Conservation (phyloP, 1,139 yeast species). For the Candida sojae region DNA sequence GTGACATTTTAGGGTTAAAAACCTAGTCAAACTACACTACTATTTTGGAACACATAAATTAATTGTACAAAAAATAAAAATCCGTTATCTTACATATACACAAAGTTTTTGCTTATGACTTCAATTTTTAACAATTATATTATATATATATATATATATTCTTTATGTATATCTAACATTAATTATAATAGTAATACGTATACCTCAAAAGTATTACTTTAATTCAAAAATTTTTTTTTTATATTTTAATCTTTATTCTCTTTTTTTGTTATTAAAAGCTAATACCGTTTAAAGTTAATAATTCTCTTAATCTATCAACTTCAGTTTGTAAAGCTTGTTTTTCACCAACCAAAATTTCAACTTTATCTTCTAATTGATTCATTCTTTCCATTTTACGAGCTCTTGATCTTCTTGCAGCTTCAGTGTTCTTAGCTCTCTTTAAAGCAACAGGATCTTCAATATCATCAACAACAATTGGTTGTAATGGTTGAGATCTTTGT, state of each 20-base stretch:
- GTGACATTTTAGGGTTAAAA: not conserved
- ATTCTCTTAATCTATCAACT: constrained; percentile 53
- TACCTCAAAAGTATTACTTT: too few relatives aligned
- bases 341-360: constrained; percentile 59
- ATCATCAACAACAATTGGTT: constrained; percentile 61
- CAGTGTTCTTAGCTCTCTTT: constrained; percentile 93
- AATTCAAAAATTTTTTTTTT: not conserved
- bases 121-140: too few relatives aligned
- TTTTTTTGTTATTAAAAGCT: constrained; percentile 4
- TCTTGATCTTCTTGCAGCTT: constrained; percentile 94
- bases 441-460: constrained; percentile 63
- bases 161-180: too few relatives aligned
- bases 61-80: too few relatives aligned
- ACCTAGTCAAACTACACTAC: not conserved
- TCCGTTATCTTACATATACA: too few relatives aligned
- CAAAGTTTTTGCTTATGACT: too few relatives aligned
- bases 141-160: too few relatives aligned
- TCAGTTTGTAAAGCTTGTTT: constrained; percentile 62
- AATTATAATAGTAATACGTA: too few relatives aligned
- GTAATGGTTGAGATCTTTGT: constrained; percentile 58
- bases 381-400: constrained; percentile 91
- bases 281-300: constrained; percentile 36
- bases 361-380: constrained; percentile 77
- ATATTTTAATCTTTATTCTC: not conserved
- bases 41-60: too few relatives aligned